Conservation (phyloP, 441 rosid species). For the Pelargonium myrrhifolium region DNA sequence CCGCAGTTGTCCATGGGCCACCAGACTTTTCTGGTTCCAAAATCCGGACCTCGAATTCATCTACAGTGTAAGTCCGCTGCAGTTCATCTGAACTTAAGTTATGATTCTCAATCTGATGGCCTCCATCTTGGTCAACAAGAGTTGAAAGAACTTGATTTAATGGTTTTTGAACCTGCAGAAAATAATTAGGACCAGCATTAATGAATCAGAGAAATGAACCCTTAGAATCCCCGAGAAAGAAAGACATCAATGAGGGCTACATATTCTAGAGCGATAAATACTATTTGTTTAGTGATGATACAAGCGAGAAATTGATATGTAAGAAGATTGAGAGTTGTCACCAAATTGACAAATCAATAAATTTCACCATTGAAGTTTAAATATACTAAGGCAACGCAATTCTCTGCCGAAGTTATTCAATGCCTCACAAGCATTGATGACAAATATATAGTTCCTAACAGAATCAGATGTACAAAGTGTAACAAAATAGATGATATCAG, state of each 20-base stretch:
- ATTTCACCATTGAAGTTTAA: no score
- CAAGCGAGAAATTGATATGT: no score
- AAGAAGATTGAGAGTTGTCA: no score
- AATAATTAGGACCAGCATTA: constrained; percentile 21
- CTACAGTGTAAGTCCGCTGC: constrained; percentile 66
- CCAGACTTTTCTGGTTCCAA: constrained; percentile 84
- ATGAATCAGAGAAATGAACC: constrained; percentile 15
- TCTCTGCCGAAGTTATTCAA: no score
- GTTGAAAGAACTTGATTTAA: constrained; percentile 86
- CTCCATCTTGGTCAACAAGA: constrained; percentile 89
- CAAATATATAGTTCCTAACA: no score
- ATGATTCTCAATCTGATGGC: constrained; percentile 85
- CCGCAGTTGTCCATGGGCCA: constrained; percentile 92
- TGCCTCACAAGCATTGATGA: no score
- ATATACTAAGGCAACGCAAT: no score
- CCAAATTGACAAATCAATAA: no score
- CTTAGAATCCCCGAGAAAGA: neutral
- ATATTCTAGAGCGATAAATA: no score
- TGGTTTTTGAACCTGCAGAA: constrained; percentile 71
- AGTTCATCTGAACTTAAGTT: constrained; percentile 74
- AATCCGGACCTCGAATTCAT: constrained; percentile 90
- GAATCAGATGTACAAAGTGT: no score
- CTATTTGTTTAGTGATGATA: no score
- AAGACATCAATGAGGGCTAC: neutral
- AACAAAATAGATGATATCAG: no score